These are phyloP conservation scores for Fusarium pininemorale DNA, from an alignment of 2,329 filamentous ascomycete species.

Conservation along the genomic window DNA sequence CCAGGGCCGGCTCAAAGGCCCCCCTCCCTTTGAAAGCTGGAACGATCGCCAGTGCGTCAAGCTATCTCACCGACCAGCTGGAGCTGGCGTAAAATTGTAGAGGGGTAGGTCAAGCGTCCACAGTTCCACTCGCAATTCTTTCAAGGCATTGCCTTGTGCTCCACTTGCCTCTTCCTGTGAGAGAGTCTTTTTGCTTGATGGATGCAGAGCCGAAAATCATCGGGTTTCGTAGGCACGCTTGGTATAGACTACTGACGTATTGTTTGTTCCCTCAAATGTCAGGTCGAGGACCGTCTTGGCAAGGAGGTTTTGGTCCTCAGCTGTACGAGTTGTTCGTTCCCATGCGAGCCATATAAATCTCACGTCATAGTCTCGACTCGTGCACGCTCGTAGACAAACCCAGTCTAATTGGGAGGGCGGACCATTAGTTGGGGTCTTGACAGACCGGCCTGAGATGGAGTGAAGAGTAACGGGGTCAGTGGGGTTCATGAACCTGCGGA, in stretches of 20 bases:
- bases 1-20: conserved; percentile 26
- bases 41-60: conserved; percentile 36
- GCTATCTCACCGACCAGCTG: conserved; percentile 41
- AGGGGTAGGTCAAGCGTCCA: conserved; percentile 18
- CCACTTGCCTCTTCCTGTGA: conserved; percentile 8
- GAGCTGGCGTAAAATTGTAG: conserved; percentile 17
- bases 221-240: neutral
- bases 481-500: conserved; percentile 5
- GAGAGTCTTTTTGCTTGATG: neutral
- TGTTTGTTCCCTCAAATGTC: neutral
- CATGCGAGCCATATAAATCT: neutral
- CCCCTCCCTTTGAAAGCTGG: conserved; percentile 29
- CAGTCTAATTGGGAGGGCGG: neutral
- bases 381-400: neutral
- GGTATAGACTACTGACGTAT: neutral
- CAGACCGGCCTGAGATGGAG: conserved; percentile 11
- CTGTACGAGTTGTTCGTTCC: neutral
- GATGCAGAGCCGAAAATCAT: conserved; percentile 20
- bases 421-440: neutral
- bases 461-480: conserved; percentile 16
- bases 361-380: neutral
- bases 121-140: conserved; percentile 26
- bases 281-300: neutral
- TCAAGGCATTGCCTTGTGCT: conserved; percentile 14
- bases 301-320: neutral